These are phyloP conservation scores for Trichoderma polysporum DNA, from an alignment of 2,329 filamentous ascomycete species.

Conservation along the genomic window DNA sequence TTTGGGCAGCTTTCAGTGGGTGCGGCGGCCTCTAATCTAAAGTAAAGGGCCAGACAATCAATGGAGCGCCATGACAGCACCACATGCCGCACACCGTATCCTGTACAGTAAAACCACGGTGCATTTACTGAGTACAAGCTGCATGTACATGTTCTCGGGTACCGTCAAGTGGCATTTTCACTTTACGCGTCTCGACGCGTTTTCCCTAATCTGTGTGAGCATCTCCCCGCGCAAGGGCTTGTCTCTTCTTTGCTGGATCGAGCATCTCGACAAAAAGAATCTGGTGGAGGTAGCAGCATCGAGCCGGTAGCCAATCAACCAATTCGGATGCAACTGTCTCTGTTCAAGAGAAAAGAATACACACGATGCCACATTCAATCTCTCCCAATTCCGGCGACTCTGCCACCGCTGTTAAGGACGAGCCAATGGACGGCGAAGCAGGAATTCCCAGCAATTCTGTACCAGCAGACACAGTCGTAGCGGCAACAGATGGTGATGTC, in stretches of 20 bases:
- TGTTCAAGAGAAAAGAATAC: not conserved
- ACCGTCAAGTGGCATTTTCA: slow-evolving; percentile 11
- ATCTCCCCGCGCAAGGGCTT: slow-evolving; percentile 13
- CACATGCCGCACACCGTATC: not conserved
- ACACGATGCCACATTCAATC: slow-evolving; percentile 48
- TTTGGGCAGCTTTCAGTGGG: not conserved
- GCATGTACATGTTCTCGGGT: too few relatives aligned
- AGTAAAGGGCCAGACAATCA: not conserved
- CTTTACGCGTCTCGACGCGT: slow-evolving; percentile 21
- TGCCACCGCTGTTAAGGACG: slow-evolving; percentile 32
- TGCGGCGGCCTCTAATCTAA: not conserved
- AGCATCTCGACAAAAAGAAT: not conserved
- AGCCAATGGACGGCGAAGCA: slow-evolving; percentile 38
- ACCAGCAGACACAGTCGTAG: slow-evolving; percentile 24
- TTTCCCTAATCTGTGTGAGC: not conserved
- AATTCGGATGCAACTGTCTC: not conserved
- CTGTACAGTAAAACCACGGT: not conserved
- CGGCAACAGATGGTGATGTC: slow-evolving; percentile 36
- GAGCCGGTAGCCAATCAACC: not conserved
- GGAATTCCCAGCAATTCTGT: slow-evolving; percentile 31
- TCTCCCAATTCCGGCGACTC: slow-evolving; percentile 33
- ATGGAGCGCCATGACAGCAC: too few relatives aligned
- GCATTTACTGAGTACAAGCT: not conserved
- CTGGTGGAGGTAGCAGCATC: not conserved
- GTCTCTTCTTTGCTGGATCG: not conserved